phyloP scores from a whole-genome alignment of 176 grass and related monocot genomes.

The Dendrocalamus sinicus region DNA sequence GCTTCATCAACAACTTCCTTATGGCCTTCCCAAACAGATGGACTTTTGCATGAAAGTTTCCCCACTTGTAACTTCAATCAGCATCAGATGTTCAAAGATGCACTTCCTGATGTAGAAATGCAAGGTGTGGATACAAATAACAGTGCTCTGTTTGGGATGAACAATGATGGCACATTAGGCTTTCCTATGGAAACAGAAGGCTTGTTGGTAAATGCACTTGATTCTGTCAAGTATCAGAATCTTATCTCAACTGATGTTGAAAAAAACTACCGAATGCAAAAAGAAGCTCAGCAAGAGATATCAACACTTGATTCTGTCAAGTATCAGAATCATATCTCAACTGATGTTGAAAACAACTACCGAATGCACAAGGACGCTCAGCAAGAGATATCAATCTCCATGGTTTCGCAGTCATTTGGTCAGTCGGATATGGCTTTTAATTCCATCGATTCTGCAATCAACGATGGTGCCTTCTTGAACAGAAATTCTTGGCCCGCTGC shows the following conservation, averaged over 20 bases:
- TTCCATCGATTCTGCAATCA: slow-evolving; percentile 94
- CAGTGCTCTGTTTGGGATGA: slow-evolving; percentile 80
- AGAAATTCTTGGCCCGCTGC: slow-evolving; percentile 71
- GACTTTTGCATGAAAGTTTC: slow-evolving; percentile 75
- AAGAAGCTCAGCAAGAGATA: slow-evolving; percentile 89
- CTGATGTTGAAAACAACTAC: slow-evolving; percentile 71
- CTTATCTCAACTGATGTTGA: slow-evolving; percentile 71
- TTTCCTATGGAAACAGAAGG: slow-evolving; percentile 75
- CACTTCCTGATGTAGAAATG: slow-evolving; percentile 68
- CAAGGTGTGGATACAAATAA: slow-evolving; percentile 74
- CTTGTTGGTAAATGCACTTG: slow-evolving; percentile 71
- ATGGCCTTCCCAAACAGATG: slow-evolving; percentile 78
- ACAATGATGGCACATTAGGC: slow-evolving; percentile 66
- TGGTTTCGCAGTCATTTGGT: slow-evolving; percentile 98
- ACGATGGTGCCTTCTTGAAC: slow-evolving; percentile 78
- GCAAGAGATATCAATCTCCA: slow-evolving; percentile 91
- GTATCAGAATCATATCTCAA: slow-evolving; percentile 72
- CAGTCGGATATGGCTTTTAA: slow-evolving; percentile 92
- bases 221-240: slow-evolving; percentile 74
- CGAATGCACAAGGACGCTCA: slow-evolving; percentile 73
- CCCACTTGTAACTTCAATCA: slow-evolving; percentile 64
- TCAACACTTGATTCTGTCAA: slow-evolving; percentile 79
- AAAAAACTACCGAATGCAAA: slow-evolving; percentile 64
- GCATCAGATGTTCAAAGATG: slow-evolving; percentile 69
- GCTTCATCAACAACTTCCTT: slow-evolving; percentile 90